phyloP scores from a whole-genome alignment of 352 stramenopile species.

The Globisporangium parvum region DNA sequence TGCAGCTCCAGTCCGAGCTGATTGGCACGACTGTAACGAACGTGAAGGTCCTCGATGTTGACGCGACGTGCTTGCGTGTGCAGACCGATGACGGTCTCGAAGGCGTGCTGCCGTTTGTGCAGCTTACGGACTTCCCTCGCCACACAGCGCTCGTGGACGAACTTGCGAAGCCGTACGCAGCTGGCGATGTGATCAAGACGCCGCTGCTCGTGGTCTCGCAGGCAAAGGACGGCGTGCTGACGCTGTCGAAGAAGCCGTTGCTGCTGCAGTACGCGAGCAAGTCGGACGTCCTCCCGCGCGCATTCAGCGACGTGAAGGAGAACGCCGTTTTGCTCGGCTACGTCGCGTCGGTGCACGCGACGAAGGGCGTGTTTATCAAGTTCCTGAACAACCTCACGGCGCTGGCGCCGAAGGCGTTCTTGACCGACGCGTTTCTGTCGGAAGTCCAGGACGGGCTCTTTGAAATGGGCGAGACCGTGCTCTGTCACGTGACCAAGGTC shows the following conservation, averaged over 20 bases:
- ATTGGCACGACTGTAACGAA: constrained; percentile 53
- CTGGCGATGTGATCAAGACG: constrained; percentile 47
- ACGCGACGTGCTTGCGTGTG: constrained; percentile 61
- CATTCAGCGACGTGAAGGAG: constrained; percentile 56
- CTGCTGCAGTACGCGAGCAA: constrained; percentile 44
- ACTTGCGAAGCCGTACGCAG: constrained; percentile 45
- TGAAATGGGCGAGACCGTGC: constrained; percentile 82
- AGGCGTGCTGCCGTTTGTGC: constrained; percentile 70
- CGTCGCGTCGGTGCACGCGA: constrained; percentile 69
- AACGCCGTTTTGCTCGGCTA: constrained; percentile 64
- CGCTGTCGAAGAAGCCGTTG: constrained; percentile 79
- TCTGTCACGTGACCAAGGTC: constrained; percentile 75
- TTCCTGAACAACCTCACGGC: constrained; percentile 86
- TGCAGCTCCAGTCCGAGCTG: constrained; percentile 24
- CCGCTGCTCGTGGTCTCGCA: constrained; percentile 67
- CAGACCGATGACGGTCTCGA: constrained; percentile 71
- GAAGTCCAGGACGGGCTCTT: constrained; percentile 71
- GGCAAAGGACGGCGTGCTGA: constrained; percentile 61
- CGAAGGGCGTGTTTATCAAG: constrained; percentile 81
- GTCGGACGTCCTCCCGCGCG: constrained; percentile 36
- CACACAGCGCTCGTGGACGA: constrained; percentile 69
- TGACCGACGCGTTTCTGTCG: constrained; percentile 71
- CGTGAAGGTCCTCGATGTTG: constrained; percentile 63
- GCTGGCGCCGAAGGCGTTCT: constrained; percentile 68
- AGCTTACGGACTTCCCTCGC: constrained; percentile 82